A percentile compares a stretch with the other conserved stretches of the same genome.
Conservation (phyloP, 331 rosid species). For the Malus hybrid region DNA sequence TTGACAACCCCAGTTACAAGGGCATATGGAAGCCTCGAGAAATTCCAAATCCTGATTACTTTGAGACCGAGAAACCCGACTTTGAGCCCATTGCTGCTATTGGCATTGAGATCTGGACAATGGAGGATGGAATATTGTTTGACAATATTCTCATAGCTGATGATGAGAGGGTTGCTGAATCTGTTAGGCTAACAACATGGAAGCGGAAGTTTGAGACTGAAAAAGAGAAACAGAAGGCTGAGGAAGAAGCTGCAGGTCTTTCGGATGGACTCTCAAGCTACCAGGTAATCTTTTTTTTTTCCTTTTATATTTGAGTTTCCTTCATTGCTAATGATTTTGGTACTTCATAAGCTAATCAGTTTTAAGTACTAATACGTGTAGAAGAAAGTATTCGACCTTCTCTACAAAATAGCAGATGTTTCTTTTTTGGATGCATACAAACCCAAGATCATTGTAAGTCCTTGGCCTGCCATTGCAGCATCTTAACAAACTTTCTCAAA, state of each 20-base stretch:
- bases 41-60: slow-evolving; percentile 78
- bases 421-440: slow-evolving; percentile 66
- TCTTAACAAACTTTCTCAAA: neutral
- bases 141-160: slow-evolving; percentile 76
- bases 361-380: slow-evolving; percentile 21
- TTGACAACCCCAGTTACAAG: slow-evolving; percentile 82
- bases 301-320: neutral
- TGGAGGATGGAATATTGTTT: slow-evolving; percentile 95
- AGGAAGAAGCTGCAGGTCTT: slow-evolving; percentile 35
- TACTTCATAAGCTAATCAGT: neutral
- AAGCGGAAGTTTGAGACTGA: slow-evolving; percentile 73
- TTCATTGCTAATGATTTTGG: neutral
- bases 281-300: slow-evolving; percentile 34
- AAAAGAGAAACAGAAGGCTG: slow-evolving; percentile 74
- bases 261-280: slow-evolving; percentile 48
- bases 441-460: slow-evolving; percentile 51
- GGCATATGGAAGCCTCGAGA: slow-evolving; percentile 86
- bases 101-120: slow-evolving; percentile 98
- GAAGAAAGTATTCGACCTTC: slow-evolving; percentile 67
- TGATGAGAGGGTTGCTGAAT: slow-evolving; percentile 64
- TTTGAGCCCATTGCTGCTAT: slow-evolving; percentile 82
- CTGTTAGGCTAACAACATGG: slow-evolving; percentile 73
- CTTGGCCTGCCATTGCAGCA: neutral
- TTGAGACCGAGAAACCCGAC: slow-evolving; percentile 65
- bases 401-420: slow-evolving; percentile 68